Base-by-base conservation (phyloP, 805 yeast species). In the Millerago galiae region DNA sequence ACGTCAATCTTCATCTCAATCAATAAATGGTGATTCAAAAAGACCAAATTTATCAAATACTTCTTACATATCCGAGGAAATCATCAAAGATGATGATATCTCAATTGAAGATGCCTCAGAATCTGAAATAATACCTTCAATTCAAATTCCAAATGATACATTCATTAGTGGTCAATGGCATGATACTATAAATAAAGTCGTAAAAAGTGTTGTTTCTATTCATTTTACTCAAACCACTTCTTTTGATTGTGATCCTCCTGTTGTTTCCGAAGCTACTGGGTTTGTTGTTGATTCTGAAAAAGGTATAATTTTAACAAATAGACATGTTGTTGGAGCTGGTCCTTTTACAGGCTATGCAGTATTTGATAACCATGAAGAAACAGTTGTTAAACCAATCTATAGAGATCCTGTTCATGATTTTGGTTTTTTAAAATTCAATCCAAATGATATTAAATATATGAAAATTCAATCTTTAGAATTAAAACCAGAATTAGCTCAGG, bases 361-460 rank as follows among this genome's bases (percentile, higher is more conserved):
- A 2, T 90, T 90, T 58, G 95, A 90, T 58, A 90, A 90, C 60
- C 96, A 90, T 63, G 97, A 90, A 62, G 96, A 89, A 63, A 85
- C 87, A 38, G 87, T 80, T 34, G 95, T 88, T 3, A 78, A 71
- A 41, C 95, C 95, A 3, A 76, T 87, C 26, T 89, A 88, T 60
- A 75, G 97, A 58, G 97, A 90, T 60, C 96, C 97, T 0, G 90
- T 90, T 26, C 97, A 90, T 59, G 97, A 90, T 63, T 90, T 90
- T 63, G 97, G 97, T 5, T 84, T 90, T 54, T 70, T 90, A 50
- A 74, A 80, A 59, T 90, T 86, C 52, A 77, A 89, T 51, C 93
- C 95, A 10, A 55, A 60, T 15, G 69, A 67, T 14, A 75, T 90
- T 46, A 83, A 83, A 60, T 83, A 89, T 57, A 81, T 87, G 84